Conservation (phyloP, 1,284 basidiomycete species). For the Mycena citricolor region DNA sequence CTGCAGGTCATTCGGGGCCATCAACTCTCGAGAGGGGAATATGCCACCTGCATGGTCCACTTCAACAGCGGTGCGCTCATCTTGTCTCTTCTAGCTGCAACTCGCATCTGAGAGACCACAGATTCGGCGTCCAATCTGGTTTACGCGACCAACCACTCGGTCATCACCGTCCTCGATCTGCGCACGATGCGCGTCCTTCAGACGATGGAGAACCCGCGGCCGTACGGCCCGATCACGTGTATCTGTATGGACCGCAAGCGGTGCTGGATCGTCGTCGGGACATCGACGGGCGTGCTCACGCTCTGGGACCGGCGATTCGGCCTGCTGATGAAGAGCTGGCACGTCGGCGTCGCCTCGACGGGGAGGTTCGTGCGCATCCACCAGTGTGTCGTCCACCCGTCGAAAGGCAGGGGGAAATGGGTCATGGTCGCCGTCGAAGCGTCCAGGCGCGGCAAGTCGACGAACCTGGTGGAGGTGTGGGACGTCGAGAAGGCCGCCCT, state of each 20-base stretch:
- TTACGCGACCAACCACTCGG: conserved; percentile 81
- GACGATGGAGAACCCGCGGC: conserved; percentile 80
- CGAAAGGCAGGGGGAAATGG: conserved; percentile 86
- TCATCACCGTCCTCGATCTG: conserved; percentile 80
- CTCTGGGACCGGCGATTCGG: conserved; percentile 97
- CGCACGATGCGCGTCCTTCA: conserved; percentile 80
- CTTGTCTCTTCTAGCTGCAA: background rate
- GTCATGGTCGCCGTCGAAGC: conserved; percentile 79
- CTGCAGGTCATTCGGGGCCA: conserved; percentile 78
- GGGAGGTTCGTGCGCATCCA: conserved; percentile 59
- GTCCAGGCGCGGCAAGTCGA: conserved; percentile 39
- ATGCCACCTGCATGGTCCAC: conserved; percentile 76
- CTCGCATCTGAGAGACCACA: conserved; percentile 27
- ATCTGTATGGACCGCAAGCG: conserved; percentile 81
- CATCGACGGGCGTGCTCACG: conserved; percentile 78
- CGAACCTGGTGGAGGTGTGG: conserved; percentile 74
- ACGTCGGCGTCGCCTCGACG: conserved; percentile 59
- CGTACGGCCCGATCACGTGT: conserved; percentile 84
- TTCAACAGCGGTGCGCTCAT: conserved; percentile 63
- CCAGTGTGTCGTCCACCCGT: conserved; percentile 79
- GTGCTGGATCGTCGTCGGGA: conserved; percentile 88
- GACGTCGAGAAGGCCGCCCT: conserved; percentile 69
- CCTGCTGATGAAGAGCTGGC: conserved; percentile 86
- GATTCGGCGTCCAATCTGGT: conserved; percentile 75
- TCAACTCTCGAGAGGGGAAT: conserved; percentile 67